Conservation (phyloP, 2,329 filamentous ascomycete genomes). For the Diaporthe sp. region DNA sequence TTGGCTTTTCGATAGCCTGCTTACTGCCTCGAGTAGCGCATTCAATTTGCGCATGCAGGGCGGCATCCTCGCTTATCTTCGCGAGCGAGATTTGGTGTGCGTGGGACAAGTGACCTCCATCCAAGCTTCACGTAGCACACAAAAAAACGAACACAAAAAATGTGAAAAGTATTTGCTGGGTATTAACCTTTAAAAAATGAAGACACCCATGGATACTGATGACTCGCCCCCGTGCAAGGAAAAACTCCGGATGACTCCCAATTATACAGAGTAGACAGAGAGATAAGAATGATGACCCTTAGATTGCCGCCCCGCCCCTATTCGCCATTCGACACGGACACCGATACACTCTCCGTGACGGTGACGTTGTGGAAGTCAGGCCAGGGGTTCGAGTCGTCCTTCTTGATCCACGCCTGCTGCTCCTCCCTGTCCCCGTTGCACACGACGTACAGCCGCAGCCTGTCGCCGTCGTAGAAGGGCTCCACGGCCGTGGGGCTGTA, state of each 20-base stretch:
- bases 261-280: background rate
- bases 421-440: constrained; percentile 34
- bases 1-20: constrained; percentile 20
- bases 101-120: background rate
- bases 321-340: constrained; percentile 1
- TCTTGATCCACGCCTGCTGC: constrained; percentile 29
- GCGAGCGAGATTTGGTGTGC: background rate
- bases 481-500: constrained; percentile 35
- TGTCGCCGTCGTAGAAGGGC: background rate
- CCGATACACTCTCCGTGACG: constrained; percentile 19
- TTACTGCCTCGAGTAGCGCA: constrained; percentile 21
- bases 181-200: constrained; percentile 19
- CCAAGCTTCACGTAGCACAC: background rate
- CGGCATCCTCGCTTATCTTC: constrained; percentile 9
- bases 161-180: background rate
- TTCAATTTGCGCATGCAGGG: background rate
- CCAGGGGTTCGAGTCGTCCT: constrained; percentile 25
- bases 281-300: background rate
- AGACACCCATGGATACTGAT: background rate
- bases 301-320: background rate
- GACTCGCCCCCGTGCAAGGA: constrained; percentile 2
- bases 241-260: constrained; percentile 12
- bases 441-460: constrained; percentile 22
- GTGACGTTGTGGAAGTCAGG: constrained; percentile 18
- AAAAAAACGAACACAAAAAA: background rate